A percentile compares a stretch with the other conserved stretches of the same genome.
These are phyloP conservation scores for Metschnikowia borealis DNA, from an alignment of 805 yeast genomes.

Conservation along the genomic window DNA sequence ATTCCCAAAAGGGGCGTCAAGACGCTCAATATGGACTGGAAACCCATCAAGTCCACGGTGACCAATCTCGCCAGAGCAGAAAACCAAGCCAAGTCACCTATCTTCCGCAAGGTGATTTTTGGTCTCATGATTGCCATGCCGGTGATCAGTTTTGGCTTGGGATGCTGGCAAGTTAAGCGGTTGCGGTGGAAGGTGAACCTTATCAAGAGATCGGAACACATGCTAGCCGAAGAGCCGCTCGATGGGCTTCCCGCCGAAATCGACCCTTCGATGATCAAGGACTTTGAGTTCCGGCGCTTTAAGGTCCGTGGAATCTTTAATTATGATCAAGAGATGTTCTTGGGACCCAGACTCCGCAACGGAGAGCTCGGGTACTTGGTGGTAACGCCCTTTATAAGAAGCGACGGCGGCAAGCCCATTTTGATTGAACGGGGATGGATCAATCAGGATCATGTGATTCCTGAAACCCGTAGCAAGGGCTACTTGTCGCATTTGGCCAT, in stretches of 20 bases:
- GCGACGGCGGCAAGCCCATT: slow-evolving; percentile 71
- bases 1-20: slow-evolving; percentile 27
- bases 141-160: slow-evolving; percentile 74
- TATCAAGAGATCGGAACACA: slow-evolving; percentile 77
- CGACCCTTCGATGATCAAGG: slow-evolving; percentile 60
- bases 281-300: slow-evolving; percentile 80
- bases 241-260: slow-evolving; percentile 61
- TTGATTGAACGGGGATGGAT: slow-evolving; percentile 93
- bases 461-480: slow-evolving; percentile 41
- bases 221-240: slow-evolving; percentile 67
- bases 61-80: slow-evolving; percentile 37
- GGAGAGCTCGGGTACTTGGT: slow-evolving; percentile 69
- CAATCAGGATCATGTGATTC: slow-evolving; percentile 60
- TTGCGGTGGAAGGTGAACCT: slow-evolving; percentile 83
- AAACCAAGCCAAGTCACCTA: slow-evolving; percentile 34
- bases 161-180: slow-evolving; percentile 89
- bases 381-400: slow-evolving; percentile 75
- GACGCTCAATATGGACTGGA: slow-evolving; percentile 80
- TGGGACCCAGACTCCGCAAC: slow-evolving; percentile 81
- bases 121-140: slow-evolving; percentile 73
- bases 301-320: slow-evolving; percentile 73
- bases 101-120: slow-evolving; percentile 37
- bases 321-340: slow-evolving; percentile 81
- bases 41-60: slow-evolving; percentile 56
- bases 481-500: slow-evolving; percentile 64